phyloP scores from a whole-genome alignment of 441 rosid species.

The Mallotus japonicus region DNA sequence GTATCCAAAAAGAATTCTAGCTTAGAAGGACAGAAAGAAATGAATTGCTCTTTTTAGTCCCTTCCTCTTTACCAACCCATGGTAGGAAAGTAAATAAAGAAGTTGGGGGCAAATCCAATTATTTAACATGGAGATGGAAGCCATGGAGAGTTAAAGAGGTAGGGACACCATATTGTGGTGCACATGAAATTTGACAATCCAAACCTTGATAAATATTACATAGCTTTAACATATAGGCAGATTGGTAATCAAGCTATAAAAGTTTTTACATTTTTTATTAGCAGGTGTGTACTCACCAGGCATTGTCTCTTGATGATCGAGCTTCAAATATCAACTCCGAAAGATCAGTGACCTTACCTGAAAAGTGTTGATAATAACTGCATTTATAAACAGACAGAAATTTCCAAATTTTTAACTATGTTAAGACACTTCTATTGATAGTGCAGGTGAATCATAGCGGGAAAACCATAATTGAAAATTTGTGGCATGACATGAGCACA shows the following conservation, averaged over 20 bases:
- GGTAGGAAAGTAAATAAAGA: background rate
- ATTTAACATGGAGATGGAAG: background rate
- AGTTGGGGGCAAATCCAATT: background rate
- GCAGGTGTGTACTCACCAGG: slow-evolving; percentile 47
- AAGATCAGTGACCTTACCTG: slow-evolving; percentile 45
- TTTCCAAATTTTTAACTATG: background rate
- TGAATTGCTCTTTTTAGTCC: background rate
- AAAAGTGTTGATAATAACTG: slow-evolving; percentile 12
- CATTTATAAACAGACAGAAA: background rate
- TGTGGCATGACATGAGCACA: background rate
- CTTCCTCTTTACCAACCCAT: background rate
- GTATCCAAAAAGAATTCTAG: background rate
- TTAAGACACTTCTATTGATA: background rate
- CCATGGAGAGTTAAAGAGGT: background rate
- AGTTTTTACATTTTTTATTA: slow-evolving; percentile 5
- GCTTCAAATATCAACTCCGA: slow-evolving; percentile 60
- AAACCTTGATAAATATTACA: background rate
- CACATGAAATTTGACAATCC: background rate
- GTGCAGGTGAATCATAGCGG: background rate
- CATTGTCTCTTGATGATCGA: slow-evolving; percentile 60
- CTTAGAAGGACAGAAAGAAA: background rate
- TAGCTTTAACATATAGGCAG: background rate
- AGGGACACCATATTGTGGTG: background rate
- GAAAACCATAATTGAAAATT: background rate
- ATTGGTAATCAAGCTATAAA: background rate